A percentile compares a stretch with the other conserved stretches of the same genome.
Conservation (phyloP, 495 filamentous ascomycete genomes). For the Antarctomyces pellizariae region DNA sequence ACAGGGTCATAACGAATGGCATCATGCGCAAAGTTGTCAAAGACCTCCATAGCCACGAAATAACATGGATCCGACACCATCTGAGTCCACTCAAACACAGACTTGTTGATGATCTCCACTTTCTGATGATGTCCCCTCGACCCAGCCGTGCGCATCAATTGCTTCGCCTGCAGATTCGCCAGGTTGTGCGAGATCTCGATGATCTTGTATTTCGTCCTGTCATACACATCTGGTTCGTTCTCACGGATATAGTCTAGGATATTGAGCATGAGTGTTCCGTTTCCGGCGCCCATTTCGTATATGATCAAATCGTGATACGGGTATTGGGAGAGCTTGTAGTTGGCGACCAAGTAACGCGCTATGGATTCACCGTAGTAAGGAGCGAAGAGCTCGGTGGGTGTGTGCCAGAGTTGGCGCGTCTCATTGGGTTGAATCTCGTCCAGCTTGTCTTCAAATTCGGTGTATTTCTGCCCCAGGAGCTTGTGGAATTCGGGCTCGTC, state of each 20-base stretch:
- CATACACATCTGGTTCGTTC: conserved; percentile 75
- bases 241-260: conserved; percentile 91
- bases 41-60: conserved; percentile 95
- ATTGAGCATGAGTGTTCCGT: conserved; percentile 95
- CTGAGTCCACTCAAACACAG: conserved; percentile 80
- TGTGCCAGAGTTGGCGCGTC: conserved; percentile 90
- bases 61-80: conserved; percentile 81
- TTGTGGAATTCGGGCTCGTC: conserved; percentile 68
- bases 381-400: conserved; percentile 87
- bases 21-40: conserved; percentile 97
- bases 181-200: conserved; percentile 80
- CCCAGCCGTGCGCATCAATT: conserved; percentile 37
- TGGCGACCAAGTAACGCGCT: conserved; percentile 75
- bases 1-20: conserved; percentile 60
- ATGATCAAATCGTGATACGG: conserved; percentile 95
- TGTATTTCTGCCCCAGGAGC: conserved; percentile 55
- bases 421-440: conserved; percentile 44
- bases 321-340: conserved; percentile 85
- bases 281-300: conserved; percentile 95
- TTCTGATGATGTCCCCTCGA: conserved; percentile 53
- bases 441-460: conserved; percentile 69
- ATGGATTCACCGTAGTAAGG: conserved; percentile 96
- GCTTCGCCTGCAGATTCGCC: conserved; percentile 50
- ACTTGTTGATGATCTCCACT: conserved; percentile 83
- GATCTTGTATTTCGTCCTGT: conserved; percentile 78